Evolutionary conservation across 306 rosid species (phyloP).

Genomic region (Glycyrrhiza uralensis): DNA sequence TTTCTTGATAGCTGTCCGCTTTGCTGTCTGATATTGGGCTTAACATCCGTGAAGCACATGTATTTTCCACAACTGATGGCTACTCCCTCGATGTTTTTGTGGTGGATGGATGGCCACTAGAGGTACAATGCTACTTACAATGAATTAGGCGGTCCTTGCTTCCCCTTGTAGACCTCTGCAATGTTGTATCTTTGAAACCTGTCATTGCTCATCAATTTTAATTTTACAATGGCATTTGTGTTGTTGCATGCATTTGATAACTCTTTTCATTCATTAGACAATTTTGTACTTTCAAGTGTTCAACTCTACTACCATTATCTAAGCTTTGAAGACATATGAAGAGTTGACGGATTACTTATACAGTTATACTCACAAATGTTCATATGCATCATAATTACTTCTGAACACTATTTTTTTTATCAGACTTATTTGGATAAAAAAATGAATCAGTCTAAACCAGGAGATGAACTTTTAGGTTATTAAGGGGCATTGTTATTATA

Average conservation of each 20-base stretch:
- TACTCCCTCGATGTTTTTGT: conserved; percentile 53
- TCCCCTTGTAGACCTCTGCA: not conserved
- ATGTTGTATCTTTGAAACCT: conserved; percentile 3
- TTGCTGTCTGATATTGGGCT: conserved; percentile 60
- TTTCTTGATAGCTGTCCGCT: conserved; percentile 39
- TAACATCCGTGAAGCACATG: conserved; percentile 62
- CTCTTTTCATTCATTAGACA: conserved; percentile 12
- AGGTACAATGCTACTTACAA: conserved; percentile 27
- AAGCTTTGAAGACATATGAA: conserved; percentile 17
- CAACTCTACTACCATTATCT: not conserved
- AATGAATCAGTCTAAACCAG: conserved; percentile 33
- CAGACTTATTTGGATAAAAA: conserved; percentile 22
- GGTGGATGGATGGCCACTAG: conserved; percentile 51
- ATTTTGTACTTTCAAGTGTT: conserved; percentile 19
- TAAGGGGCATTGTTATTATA: conserved; percentile 55
- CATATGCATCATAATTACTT: conserved; percentile 10
- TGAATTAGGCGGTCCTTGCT: conserved; percentile 4
- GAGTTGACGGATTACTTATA: not conserved
- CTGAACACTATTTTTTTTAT: not conserved
- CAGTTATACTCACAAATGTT: conserved; percentile 9
- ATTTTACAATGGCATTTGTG: not conserved
- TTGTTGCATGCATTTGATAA: conserved; percentile 8
- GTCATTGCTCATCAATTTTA: not conserved
- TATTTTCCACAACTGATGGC: conserved; percentile 54
- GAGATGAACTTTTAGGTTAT: conserved; percentile 40